These are phyloP conservation scores for Eustoma russellianum DNA, from an alignment of 257 asterid genomes.

Conservation along the genomic window DNA sequence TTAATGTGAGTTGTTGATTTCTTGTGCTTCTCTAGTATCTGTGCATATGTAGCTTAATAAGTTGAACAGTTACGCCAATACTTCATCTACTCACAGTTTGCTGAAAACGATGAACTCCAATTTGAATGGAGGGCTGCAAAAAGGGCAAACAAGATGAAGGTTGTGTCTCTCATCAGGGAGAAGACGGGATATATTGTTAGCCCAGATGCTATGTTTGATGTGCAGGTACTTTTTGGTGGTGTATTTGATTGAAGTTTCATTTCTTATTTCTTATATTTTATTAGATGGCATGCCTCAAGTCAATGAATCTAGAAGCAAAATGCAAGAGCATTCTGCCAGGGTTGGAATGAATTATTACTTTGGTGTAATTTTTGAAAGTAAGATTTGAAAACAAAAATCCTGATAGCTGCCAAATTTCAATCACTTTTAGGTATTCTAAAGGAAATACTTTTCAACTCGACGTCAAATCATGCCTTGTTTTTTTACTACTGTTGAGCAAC, in stretches of 20 bases:
- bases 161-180: conserved; percentile 39
- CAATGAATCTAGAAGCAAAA: too few species aligned
- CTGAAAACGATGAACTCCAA: conserved; percentile 44
- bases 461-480: background rate
- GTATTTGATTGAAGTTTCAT: background rate
- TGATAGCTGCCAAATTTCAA: background rate
- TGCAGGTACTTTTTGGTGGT: conserved; percentile 32
- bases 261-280: background rate
- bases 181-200: conserved; percentile 48
- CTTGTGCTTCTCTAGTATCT: background rate
- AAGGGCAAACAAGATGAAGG: conserved; percentile 34
- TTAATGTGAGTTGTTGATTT: background rate
- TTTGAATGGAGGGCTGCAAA: conserved; percentile 48
- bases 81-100: conserved; percentile 23
- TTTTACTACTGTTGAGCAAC: background rate
- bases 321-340: too few species aligned
- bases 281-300: too few species aligned
- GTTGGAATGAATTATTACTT: too few species aligned
- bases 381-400: background rate
- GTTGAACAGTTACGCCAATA: background rate
- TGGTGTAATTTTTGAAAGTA: background rate
- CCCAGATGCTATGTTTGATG: conserved; percentile 55
- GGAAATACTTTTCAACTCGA: background rate
- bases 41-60: background rate
- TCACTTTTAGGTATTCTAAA: background rate